A percentile compares a stretch with the other conserved stretches of the same genome.
Evolutionary conservation across 179 eudicot genomes (phyloP).

Genomic region (Pouteria campechiana): DNA sequence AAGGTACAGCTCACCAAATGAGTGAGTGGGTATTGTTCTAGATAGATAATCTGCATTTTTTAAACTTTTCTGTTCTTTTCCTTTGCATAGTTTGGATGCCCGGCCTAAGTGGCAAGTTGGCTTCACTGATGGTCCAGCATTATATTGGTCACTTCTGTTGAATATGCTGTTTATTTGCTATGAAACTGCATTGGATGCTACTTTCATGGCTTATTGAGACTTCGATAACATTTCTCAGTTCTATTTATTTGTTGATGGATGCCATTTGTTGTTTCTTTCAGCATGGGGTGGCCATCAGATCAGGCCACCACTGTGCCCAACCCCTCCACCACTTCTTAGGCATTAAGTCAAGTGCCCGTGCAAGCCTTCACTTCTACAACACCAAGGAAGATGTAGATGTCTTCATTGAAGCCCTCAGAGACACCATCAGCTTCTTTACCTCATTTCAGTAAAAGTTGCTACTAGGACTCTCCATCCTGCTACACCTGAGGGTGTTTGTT

Average conservation of each 20-base stretch:
- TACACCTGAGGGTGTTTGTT: background rate
- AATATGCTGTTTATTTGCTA: too few relatives aligned
- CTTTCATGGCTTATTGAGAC: too few relatives aligned
- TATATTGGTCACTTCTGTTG: too few relatives aligned
- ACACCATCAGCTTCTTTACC: slow-evolving; percentile 58
- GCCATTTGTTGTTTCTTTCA: slow-evolving; percentile 13
- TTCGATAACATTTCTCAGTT: background rate
- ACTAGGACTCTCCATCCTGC: background rate
- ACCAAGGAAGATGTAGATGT: slow-evolving; percentile 78
- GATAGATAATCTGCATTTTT: too few relatives aligned
- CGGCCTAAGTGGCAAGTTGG: too few relatives aligned
- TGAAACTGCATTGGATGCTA: too few relatives aligned
- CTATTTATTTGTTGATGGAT: background rate
- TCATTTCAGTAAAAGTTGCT: slow-evolving; percentile 36
- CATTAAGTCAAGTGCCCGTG: slow-evolving; percentile 83
- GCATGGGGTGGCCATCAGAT: slow-evolving; percentile 96
- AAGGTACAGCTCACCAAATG: too few relatives aligned
- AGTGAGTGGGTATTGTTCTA: too few relatives aligned
- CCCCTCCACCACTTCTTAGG: slow-evolving; percentile 84
- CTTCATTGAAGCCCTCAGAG: slow-evolving; percentile 58
- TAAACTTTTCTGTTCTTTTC: too few relatives aligned
- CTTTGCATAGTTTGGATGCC: too few relatives aligned
- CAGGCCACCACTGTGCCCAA: slow-evolving; percentile 99
- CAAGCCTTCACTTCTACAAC: slow-evolving; percentile 91
- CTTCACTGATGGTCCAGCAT: too few relatives aligned